phyloP scores from a whole-genome alignment of 441 rosid genomes.

The Gossypium lobatum region DNA sequence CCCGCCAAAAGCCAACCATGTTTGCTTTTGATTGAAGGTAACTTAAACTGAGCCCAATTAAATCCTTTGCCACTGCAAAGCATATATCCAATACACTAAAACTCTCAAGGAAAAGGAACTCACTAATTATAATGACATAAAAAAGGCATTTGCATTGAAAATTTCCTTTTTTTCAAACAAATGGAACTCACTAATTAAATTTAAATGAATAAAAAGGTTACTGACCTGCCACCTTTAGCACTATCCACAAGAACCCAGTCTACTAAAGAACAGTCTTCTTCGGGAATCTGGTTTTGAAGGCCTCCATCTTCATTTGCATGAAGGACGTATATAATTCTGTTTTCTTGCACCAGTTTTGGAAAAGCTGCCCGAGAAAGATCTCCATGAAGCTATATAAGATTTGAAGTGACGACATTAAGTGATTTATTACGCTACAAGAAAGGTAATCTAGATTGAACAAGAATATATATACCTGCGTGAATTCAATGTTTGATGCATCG shows the following conservation, averaged over 20 bases:
- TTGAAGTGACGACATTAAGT: background rate
- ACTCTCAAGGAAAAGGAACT: too few species aligned
- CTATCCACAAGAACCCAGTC: constrained; percentile 86
- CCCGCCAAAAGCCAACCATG: constrained; percentile 87
- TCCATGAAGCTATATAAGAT: constrained; percentile 65
- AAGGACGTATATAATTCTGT: constrained; percentile 59
- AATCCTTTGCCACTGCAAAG: constrained; percentile 76
- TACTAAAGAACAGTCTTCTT: constrained; percentile 50
- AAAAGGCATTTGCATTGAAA: background rate
- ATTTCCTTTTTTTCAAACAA: background rate
- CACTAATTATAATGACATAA: background rate
- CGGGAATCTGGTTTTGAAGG: constrained; percentile 59
- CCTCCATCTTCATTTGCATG: constrained; percentile 59
- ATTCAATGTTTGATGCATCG: constrained; percentile 57
- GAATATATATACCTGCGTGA: constrained; percentile 46
- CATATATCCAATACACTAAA: background rate
- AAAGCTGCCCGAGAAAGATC: constrained; percentile 56
- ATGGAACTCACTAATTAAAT: constrained; percentile 7
- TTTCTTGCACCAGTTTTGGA: constrained; percentile 35
- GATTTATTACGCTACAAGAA: background rate
- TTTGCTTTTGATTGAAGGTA: constrained; percentile 64
- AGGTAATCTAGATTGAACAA: background rate
- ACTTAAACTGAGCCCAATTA: constrained; percentile 56
- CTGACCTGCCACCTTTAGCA: constrained; percentile 78
- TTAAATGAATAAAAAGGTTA: background rate